Evolutionary conservation across 345 rosid genomes (phyloP), one percentile per base, ranked within the genome.

Genomic region (Mangifera indica): DNA sequence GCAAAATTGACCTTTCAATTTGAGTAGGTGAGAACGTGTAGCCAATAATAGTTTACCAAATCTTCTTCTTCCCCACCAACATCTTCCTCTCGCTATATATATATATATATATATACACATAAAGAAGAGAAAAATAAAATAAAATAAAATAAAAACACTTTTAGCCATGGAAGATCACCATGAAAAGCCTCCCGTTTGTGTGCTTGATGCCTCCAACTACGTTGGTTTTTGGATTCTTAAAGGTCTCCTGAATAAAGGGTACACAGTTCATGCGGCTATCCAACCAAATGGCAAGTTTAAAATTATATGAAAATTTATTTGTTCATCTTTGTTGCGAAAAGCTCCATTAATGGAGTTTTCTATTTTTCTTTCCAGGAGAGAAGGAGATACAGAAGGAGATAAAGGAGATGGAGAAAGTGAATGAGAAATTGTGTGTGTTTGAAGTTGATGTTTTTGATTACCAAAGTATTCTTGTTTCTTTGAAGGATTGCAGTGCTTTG

Each of bases 181-280:
- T 3, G 82, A 79, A 52, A 79, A 74, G 54, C 74, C 86, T 7
- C 12, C 84, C 15, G 89, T 88, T 66, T 93, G 98, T 46, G 93
- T 89, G 79, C 94, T 91, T 42, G 98, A 91, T 78, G 97, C 98
- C 10, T 90, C 98, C 12, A 87, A 89, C 62, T 93, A 87, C 69
- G 90, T 89, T 51, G 97, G 98, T 60, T 93, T 84, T 76, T 91
- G 97, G 97, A 82, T 93, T 82, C 88, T 91, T 82, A 89, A 91
- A 76, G 85, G 90, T 32, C 62, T 93, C 29, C 77, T 93, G 59
- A 74, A 76, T 57, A 87, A 71, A 85, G 98, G 98, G 5, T 93
- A 91, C 82, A 72, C 82, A 17, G 98, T 93, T 74, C 93, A 87
- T 72, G 97, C 95, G 7, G 94, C 93, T 1, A 70, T 89, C 29